Conservation (phyloP, 2,329 filamentous ascomycete genomes). For the Fusarium sp. region DNA sequence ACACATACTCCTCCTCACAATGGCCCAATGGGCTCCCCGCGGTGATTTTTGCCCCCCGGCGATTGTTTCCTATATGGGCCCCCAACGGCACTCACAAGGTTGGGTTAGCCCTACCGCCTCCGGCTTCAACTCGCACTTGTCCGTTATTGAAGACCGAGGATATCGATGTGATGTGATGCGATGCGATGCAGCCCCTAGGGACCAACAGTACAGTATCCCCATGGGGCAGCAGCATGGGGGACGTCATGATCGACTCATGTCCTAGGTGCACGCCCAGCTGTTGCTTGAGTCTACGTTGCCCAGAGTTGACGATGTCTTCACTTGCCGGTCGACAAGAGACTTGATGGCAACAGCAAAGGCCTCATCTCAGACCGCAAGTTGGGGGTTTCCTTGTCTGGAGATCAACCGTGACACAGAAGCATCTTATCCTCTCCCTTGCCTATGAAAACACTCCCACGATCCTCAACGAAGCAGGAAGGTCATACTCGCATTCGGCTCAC, state of each 20-base stretch:
- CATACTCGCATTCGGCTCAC: neutral
- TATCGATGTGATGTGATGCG: neutral
- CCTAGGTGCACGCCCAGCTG: constrained; percentile 1
- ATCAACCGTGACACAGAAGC: neutral
- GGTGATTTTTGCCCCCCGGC: constrained; percentile 10
- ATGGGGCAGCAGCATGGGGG: neutral
- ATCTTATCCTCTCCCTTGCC: neutral
- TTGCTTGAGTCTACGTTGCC: neutral
- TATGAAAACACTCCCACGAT: neutral
- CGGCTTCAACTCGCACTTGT: constrained; percentile 18
- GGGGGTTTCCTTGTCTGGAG: neutral
- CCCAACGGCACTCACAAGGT: constrained; percentile 7
- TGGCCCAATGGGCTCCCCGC: constrained; percentile 15
- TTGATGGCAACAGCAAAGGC: neutral
- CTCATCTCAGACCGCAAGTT: neutral
- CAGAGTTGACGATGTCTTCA: constrained; percentile 3
- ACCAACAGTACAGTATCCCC: constrained; percentile 3
- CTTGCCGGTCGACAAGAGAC: neutral
- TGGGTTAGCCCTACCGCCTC: constrained; percentile 11
- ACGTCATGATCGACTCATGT: constrained; percentile 19
- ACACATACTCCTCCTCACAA: neutral
- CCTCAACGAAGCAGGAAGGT: neutral
- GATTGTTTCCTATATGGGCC: constrained; percentile 11
- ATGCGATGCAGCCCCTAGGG: neutral
- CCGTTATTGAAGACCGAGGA: constrained; percentile 19